Evolutionary conservation across 2,329 filamentous ascomycete genomes (phyloP), one percentile per base, ranked within the genome.

Genomic region (Neophaeococcomyces aloes): DNA sequence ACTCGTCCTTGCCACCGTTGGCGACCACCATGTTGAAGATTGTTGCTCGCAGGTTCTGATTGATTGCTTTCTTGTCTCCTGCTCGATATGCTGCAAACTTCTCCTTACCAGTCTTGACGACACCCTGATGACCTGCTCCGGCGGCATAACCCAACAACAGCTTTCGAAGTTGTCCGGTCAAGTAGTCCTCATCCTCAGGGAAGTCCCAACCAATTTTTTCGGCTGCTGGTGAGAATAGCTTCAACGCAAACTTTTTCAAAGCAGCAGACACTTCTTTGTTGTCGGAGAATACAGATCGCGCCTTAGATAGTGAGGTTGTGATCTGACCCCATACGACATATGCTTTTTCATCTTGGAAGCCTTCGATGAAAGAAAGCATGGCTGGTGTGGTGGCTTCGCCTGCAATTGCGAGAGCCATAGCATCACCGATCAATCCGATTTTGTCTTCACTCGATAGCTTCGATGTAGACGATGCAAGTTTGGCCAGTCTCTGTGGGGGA

Each of bases 281-380:
- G 36, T 83, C 80, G 17, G 80, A 75, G 59, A 96, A 96, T 42
- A 94, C 78, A n/a, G 82, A 83, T 61, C 86, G 86, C 48, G 95
- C 75, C 42, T 79, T 80, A 44, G 69, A 75, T 19, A 96, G 67
- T 3, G 84, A 84, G 51, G 81, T 79, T 6, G 93, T 71, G 25
- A 94, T 79, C 60, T 94, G 86, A 45, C 78, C 79, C 83, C 91
- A 93, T 4, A 96, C 89, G 67, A 94, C 74, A 56, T 87, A 88
- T 61, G 89, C 86, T 1, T 74, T 74, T 65, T 98, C 91, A 40
- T 75, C 69, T 48, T 78, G 73, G 63, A 96, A 88, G n/a, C 83
- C 83, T 61, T 94, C 78, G 8, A 94, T 67, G 56, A 98, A 83
- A 10, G 83, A 79, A 23, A 98, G 69, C 10, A 98, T 72, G 7